Conservation (phyloP, 345 rosid species). For the Aegle marmelos region DNA sequence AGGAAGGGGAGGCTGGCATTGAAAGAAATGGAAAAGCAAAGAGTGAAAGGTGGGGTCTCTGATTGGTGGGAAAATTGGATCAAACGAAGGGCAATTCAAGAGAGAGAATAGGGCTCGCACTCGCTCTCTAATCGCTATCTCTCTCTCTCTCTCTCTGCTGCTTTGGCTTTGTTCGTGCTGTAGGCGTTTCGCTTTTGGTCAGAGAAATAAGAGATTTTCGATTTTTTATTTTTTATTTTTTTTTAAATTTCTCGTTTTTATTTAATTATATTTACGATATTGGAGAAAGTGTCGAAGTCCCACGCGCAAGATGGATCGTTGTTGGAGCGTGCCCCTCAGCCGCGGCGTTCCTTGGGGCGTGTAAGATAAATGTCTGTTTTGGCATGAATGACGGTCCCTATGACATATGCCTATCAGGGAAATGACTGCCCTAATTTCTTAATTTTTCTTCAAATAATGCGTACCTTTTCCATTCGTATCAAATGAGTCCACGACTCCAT, state of each 20-base stretch:
- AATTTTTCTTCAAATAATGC: neutral
- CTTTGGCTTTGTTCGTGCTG: neutral
- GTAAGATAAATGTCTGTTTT: neutral
- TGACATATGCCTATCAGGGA: neutral
- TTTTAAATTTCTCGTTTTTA: neutral
- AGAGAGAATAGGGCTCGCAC: constrained; percentile 16
- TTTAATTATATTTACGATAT: neutral
- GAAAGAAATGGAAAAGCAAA: constrained; percentile 15
- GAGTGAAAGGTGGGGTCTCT: constrained; percentile 22
- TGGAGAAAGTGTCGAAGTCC: neutral
- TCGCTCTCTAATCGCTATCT: neutral
- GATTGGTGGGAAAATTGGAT: constrained; percentile 26
- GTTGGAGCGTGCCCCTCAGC: neutral
- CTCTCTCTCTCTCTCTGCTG: neutral
- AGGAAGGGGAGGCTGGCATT: constrained; percentile 82
- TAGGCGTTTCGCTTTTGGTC: neutral
- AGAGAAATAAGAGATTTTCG: neutral
- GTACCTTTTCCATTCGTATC: neutral
- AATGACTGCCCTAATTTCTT: neutral
- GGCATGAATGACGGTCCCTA: neutral
- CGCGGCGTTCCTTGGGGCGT: neutral
- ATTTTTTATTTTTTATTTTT: neutral
- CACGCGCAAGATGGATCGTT: neutral
- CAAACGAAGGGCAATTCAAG: constrained; percentile 5
- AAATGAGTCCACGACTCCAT: neutral